phyloP scores from a whole-genome alignment of 2,329 filamentous ascomycete genomes.

The Sporothrix inflata region DNA sequence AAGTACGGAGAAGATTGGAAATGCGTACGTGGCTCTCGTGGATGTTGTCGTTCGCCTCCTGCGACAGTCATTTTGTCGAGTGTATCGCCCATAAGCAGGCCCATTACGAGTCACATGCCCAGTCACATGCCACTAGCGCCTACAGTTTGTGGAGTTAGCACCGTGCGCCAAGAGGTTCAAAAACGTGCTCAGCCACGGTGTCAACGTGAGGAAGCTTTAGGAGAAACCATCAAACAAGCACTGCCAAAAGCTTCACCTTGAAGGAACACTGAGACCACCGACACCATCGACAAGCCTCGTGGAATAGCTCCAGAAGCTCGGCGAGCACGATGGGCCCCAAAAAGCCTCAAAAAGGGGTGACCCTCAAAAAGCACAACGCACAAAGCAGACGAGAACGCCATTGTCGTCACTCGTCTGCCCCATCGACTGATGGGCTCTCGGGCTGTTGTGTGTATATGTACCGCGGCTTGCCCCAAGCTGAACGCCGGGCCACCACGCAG shows the following conservation, averaged over 20 bases:
- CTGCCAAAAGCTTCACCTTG: constrained; percentile 13
- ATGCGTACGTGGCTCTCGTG: neutral
- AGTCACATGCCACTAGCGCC: constrained; percentile 15
- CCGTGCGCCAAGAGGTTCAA: constrained; percentile 16
- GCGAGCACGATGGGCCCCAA: neutral
- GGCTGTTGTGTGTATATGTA: neutral
- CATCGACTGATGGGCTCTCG: neutral
- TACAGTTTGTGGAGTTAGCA: neutral
- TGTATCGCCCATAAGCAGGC: neutral
- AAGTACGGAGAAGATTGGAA: neutral
- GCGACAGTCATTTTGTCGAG: neutral
- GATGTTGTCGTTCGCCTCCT: neutral
- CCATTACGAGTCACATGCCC: constrained; percentile 13
- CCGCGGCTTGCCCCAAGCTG: neutral
- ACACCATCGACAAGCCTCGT: neutral
- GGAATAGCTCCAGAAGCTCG: neutral
- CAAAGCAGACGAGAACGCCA: neutral
- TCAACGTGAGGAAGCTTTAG: neutral
- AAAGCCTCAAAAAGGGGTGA: neutral
- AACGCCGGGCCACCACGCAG: neutral
- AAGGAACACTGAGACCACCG: neutral
- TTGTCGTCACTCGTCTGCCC: neutral
- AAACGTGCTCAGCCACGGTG: constrained; percentile 2
- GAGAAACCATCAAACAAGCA: neutral
- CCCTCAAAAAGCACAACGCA: neutral